Conservation (phyloP, 1,284 basidiomycete genomes). For the Ustilago loliicola region DNA sequence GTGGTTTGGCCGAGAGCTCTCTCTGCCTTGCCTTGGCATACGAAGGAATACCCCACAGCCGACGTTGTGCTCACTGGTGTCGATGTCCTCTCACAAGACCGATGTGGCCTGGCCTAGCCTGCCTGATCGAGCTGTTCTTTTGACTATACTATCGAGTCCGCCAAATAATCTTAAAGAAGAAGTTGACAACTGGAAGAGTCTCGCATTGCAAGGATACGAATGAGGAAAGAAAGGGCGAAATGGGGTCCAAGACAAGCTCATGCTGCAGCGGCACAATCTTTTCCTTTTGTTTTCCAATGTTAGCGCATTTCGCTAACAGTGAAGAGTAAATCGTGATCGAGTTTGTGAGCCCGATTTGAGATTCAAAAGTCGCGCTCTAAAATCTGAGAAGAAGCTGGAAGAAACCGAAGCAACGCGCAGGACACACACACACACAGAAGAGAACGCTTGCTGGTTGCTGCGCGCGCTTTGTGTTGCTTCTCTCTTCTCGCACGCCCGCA, state of each 20-base stretch:
- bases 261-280: background rate
- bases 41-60: too few species aligned
- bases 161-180: background rate
- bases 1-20: background rate
- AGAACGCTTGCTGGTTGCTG: background rate
- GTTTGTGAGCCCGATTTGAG: background rate
- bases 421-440: background rate
- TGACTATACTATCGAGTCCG: too few species aligned
- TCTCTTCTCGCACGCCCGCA: constrained; percentile 3
- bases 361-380: background rate
- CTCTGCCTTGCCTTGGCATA: too few species aligned
- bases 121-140: too few species aligned
- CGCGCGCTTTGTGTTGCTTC: constrained; percentile 14
- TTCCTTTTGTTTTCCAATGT: background rate
- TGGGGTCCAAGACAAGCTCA: constrained; percentile 1
- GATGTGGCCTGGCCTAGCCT: too few species aligned
- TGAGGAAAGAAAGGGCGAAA: background rate
- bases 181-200: background rate
- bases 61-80: too few species aligned
- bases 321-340: constrained; percentile 12
- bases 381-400: constrained; percentile 46
- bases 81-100: too few species aligned
- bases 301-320: background rate
- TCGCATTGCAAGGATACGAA: background rate
- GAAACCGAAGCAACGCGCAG: constrained; percentile 29